Percentiles rank a stretch among this genome's conserved stretches.
Conservation (phyloP, 2,329 filamentous ascomycete species). For the Chrysoporthe deuterocubensis region DNA sequence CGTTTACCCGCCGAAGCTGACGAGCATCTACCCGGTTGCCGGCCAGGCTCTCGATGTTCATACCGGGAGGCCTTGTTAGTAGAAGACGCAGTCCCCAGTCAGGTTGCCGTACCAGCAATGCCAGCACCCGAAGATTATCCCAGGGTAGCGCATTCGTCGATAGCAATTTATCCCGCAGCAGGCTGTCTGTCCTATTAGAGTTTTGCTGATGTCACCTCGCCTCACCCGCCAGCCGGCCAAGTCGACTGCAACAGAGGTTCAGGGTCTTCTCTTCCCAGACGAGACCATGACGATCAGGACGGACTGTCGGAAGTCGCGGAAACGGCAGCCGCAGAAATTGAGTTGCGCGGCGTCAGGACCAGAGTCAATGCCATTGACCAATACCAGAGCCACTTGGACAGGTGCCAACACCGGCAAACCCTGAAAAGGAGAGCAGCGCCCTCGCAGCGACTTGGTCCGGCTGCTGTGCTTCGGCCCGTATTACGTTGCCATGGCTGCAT, state of each 20-base stretch:
- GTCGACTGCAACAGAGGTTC: too few relatives aligned
- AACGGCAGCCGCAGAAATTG: not conserved
- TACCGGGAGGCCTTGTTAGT: not conserved
- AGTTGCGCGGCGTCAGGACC: not conserved
- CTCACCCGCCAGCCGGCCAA: too few relatives aligned
- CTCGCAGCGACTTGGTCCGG: not conserved
- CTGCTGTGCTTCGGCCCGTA: constrained; percentile 2
- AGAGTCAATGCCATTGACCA: not conserved
- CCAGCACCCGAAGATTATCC: constrained; percentile 1
- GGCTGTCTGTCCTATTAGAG: constrained; percentile 2
- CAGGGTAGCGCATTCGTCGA: not conserved
- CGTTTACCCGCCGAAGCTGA: not conserved
- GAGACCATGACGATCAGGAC: not conserved
- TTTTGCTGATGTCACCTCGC: not conserved
- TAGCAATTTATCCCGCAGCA: not conserved
- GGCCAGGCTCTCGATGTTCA: constrained; percentile 3
- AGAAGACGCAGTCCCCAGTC: not conserved
- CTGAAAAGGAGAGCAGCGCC: not conserved
- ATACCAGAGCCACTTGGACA: not conserved
- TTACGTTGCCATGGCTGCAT: constrained; percentile 1
- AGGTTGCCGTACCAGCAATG: too few relatives aligned
- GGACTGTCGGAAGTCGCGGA: constrained; percentile 5
- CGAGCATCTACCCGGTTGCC: constrained; percentile 21
- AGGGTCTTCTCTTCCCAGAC: not conserved
- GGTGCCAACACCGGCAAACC: not conserved